These are phyloP conservation scores for Epichloe aotearoae DNA, from an alignment of 2,329 filamentous ascomycete genomes.

Conservation along the genomic window DNA sequence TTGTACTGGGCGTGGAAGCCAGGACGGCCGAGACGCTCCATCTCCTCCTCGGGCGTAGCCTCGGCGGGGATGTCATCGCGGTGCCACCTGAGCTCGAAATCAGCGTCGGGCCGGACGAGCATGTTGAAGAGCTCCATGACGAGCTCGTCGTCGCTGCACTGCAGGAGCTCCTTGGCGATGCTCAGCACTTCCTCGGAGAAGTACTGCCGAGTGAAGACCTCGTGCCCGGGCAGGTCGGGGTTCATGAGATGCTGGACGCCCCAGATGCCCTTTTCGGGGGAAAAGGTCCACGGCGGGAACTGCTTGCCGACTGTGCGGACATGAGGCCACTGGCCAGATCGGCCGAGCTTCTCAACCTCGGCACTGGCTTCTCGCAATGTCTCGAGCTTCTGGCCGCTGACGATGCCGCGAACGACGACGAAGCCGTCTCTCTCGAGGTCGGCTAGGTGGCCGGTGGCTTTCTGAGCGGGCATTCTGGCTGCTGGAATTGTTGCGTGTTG, in stretches of 20 bases:
- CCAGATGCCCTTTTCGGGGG: slow-evolving; percentile 59
- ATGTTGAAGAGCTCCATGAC: slow-evolving; percentile 86
- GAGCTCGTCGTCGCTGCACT: slow-evolving; percentile 44
- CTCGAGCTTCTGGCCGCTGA: slow-evolving; percentile 41
- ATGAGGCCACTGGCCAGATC: slow-evolving; percentile 63
- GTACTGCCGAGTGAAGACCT: slow-evolving; percentile 54
- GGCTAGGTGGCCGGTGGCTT: slow-evolving; percentile 15
- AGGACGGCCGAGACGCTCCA: slow-evolving; percentile 41
- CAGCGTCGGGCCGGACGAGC: slow-evolving; percentile 56
- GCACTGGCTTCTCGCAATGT: slow-evolving; percentile 47
- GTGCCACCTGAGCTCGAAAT: slow-evolving; percentile 74
- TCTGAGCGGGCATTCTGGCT: slow-evolving; percentile 9
- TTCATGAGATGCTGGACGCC: slow-evolving; percentile 78
- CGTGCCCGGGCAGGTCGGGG: slow-evolving; percentile 49
- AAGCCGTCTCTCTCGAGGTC: slow-evolving; percentile 60
- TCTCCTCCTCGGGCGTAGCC: slow-evolving; percentile 54
- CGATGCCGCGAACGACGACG: slow-evolving; percentile 54
- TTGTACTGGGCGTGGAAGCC: slow-evolving; percentile 81
- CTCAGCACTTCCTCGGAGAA: slow-evolving; percentile 53
- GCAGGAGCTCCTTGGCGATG: slow-evolving; percentile 52
- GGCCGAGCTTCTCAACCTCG: slow-evolving; percentile 45
- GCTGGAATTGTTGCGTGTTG: not conserved
- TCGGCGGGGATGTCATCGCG: slow-evolving; percentile 66
- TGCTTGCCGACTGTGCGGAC: slow-evolving; percentile 79
- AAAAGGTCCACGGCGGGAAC: slow-evolving; percentile 72